Evolutionary conservation across 208 protist genomes (phyloP).

Genomic region (Leishmania tarentolae): DNA sequence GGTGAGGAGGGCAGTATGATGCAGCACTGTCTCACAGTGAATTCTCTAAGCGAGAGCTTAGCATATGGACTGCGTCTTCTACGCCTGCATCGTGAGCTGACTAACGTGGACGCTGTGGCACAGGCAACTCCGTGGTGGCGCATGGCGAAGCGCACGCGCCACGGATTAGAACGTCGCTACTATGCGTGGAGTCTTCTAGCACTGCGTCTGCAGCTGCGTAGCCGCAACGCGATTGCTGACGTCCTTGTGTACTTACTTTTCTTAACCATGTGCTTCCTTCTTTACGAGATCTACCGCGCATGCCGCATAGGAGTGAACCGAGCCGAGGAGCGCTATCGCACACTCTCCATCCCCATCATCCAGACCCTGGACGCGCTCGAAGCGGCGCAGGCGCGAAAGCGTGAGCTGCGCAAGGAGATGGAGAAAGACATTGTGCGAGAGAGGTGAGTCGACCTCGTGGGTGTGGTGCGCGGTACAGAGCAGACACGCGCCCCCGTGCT

Average conservation of each 20-base stretch:
- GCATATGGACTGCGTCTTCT: conserved; percentile 64
- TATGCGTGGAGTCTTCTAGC: conserved; percentile 65
- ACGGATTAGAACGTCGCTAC: conserved; percentile 48
- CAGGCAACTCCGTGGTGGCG: conserved; percentile 37
- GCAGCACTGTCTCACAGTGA: conserved; percentile 60
- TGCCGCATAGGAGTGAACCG: conserved; percentile 80
- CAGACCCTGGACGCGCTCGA: conserved; percentile 84
- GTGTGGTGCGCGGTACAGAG: background rate
- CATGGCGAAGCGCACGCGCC: conserved; percentile 31
- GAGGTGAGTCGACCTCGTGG: conserved; percentile 5
- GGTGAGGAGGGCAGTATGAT: conserved; percentile 77
- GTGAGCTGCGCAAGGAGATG: conserved; percentile 56
- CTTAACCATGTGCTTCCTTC: conserved; percentile 57
- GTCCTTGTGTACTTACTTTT: conserved; percentile 78
- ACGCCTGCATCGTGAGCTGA: conserved; percentile 61
- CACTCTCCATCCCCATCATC: conserved; percentile 73
- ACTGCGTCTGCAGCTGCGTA: conserved; percentile 61
- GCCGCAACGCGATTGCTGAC: conserved; percentile 70
- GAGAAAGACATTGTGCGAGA: conserved; percentile 70
- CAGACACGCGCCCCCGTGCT: background rate
- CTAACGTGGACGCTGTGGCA: conserved; percentile 46
- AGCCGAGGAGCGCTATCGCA: conserved; percentile 78
- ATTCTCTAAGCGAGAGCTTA: conserved; percentile 51
- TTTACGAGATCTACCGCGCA: conserved; percentile 79
- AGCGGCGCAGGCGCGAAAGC: conserved; percentile 56